Evolutionary conservation across 2,329 filamentous ascomycete genomes (phyloP).

Genomic region (Sarocladium strictum): DNA sequence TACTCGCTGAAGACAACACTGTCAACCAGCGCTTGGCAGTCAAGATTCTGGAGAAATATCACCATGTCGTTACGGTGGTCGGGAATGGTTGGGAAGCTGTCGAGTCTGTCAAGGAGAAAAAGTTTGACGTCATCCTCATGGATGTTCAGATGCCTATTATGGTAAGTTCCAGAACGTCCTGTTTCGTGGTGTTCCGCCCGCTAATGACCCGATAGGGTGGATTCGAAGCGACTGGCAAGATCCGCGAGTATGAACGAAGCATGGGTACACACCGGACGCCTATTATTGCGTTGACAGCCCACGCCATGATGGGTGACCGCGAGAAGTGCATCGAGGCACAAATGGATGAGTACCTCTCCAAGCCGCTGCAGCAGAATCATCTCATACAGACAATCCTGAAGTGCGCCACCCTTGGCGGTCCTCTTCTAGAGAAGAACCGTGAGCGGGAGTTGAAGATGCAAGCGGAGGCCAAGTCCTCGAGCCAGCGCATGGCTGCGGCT

Average conservation of each 20-base stretch:
- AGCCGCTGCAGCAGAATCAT: constrained; percentile 93
- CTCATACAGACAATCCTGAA: constrained; percentile 97
- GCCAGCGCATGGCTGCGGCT: constrained; percentile 25
- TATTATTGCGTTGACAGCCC: constrained; percentile 93
- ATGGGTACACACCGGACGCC: constrained; percentile 78
- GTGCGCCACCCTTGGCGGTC: constrained; percentile 85
- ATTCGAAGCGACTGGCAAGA: constrained; percentile 95
- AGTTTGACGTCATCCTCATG: constrained; percentile 97
- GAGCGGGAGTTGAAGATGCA: constrained; percentile 52
- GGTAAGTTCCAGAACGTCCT: constrained; percentile 49
- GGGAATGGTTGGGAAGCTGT: constrained; percentile 93
- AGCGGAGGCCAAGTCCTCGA: constrained; percentile 39
- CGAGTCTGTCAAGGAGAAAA: constrained; percentile 83
- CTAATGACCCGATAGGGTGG: constrained; percentile 62
- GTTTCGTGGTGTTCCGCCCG: constrained; percentile 9
- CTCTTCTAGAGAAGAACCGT: constrained; percentile 70
- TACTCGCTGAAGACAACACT: constrained; percentile 93
- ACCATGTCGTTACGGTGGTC: constrained; percentile 86
- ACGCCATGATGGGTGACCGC: constrained; percentile 96
- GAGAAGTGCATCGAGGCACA: constrained; percentile 98
- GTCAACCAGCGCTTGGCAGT: constrained; percentile 95
- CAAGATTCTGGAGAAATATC: constrained; percentile 96
- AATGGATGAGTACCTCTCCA: constrained; percentile 98
- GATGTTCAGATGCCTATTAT: constrained; percentile 99
- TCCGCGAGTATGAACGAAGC: constrained; percentile 86